Conservation (phyloP, 1,284 basidiomycete species). For the Albatrellus sp. region DNA sequence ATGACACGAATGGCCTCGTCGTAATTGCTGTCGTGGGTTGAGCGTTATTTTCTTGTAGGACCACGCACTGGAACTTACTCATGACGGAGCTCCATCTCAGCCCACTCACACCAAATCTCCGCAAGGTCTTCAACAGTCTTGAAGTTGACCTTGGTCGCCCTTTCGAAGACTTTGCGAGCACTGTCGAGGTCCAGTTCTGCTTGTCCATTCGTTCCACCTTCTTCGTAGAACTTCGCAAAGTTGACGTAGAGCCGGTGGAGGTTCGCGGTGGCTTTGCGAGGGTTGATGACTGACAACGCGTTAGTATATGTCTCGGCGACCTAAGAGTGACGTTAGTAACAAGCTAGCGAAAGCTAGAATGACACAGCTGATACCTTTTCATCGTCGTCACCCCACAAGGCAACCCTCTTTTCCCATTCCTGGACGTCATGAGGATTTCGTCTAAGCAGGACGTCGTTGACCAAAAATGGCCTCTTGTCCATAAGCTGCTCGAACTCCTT, state of each 20-base stretch:
- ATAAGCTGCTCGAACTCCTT: constrained; percentile 90
- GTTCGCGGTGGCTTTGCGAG: constrained; percentile 87
- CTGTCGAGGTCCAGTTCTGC: constrained; percentile 76
- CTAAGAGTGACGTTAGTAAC: constrained; percentile 21
- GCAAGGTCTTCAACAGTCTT: constrained; percentile 96
- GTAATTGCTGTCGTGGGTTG: constrained; percentile 60
- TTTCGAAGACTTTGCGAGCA: constrained; percentile 88
- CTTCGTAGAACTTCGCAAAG: constrained; percentile 97
- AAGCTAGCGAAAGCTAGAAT: too few species aligned
- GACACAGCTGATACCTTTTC: constrained; percentile 48
- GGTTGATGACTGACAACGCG: constrained; percentile 82
- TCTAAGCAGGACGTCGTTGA: constrained; percentile 90
- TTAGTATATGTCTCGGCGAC: constrained; percentile 88
- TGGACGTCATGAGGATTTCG: constrained; percentile 97
- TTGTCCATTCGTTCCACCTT: constrained; percentile 72
- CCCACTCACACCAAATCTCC: constrained; percentile 99
- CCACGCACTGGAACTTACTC: constrained; percentile 47
- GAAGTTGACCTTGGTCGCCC: constrained; percentile 85
- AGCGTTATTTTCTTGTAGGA: constrained; percentile 7
- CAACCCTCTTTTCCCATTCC: constrained; percentile 99
- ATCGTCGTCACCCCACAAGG: constrained; percentile 86
- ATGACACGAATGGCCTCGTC: constrained; percentile 91
- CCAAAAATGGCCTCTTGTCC: constrained; percentile 91
- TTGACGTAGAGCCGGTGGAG: constrained; percentile 87
- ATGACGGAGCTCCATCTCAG: constrained; percentile 93